Conservation (phyloP, 176 grass and related monocot species). For the Aegilops sharonensis region DNA sequence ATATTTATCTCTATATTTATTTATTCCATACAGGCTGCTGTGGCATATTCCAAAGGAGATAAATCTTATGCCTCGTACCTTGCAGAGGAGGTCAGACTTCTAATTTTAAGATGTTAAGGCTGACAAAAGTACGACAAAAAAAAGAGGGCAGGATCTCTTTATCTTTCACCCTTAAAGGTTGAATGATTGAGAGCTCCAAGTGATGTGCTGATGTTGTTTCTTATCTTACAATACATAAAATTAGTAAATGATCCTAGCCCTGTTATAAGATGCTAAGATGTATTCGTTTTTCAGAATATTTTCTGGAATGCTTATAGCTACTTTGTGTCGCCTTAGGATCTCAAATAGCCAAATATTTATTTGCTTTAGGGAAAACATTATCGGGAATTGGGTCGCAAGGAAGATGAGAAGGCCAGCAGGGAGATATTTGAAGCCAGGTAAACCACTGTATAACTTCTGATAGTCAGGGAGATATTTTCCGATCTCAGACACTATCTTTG, state of each 20-base stretch:
- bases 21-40: slow-evolving; percentile 64
- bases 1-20: slow-evolving; percentile 10
- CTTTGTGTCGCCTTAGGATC: background rate
- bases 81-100: slow-evolving; percentile 69
- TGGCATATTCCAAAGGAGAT: slow-evolving; percentile 81
- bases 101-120: slow-evolving; percentile 18
- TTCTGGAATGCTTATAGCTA: background rate
- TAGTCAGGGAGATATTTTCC: background rate
- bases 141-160: background rate
- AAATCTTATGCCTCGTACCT: slow-evolving; percentile 72
- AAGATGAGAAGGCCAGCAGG: slow-evolving; percentile 72
- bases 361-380: slow-evolving; percentile 81
- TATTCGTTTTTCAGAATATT: background rate
- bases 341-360: background rate
- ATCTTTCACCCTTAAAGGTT: background rate
- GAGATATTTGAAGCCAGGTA: slow-evolving; percentile 89
- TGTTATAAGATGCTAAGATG: background rate
- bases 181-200: background rate
- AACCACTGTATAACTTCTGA: background rate
- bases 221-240: background rate
- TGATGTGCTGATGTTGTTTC: slow-evolving; percentile 11
- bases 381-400: slow-evolving; percentile 62
- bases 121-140: background rate
- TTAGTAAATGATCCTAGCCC: background rate
- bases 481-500: slow-evolving; percentile 4